Evolutionary conservation across 2,329 filamentous ascomycete species (phyloP).

Genomic region (Phyllosticta capitalensis): DNA sequence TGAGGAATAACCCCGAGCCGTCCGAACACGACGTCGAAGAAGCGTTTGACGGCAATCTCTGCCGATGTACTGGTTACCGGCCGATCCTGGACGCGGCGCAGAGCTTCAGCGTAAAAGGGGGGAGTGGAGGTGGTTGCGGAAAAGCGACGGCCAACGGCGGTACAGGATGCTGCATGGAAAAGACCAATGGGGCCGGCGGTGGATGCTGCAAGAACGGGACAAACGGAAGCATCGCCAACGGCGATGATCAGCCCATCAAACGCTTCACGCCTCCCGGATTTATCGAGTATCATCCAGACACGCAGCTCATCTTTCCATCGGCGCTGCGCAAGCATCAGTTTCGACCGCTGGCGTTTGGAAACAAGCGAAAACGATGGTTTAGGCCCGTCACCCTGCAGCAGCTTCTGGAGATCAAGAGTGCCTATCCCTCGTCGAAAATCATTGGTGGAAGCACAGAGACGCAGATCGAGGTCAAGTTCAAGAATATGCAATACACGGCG

Average conservation of each 20-base stretch:
- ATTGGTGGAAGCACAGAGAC: conserved; percentile 96
- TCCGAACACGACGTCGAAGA: conserved; percentile 82
- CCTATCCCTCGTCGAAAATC: conserved; percentile 78
- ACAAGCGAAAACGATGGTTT: conserved; percentile 91
- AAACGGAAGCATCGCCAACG: conserved; percentile 20
- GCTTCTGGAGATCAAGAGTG: conserved; percentile 81
- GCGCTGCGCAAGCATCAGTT: conserved; percentile 73
- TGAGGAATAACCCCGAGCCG: conserved; percentile 73
- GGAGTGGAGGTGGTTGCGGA: conserved; percentile 40
- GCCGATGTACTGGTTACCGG: conserved; percentile 88
- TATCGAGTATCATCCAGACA: conserved; percentile 88
- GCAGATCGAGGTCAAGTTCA: conserved; percentile 98
- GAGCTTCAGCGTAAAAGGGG: conserved; percentile 58
- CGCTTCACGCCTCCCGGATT: conserved; percentile 80
- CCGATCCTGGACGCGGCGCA: conserved; percentile 91
- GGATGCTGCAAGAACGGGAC: conserved; percentile 32
- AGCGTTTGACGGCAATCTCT: conserved; percentile 93
- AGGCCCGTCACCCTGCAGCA: conserved; percentile 79
- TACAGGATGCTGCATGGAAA: conserved; percentile 63
- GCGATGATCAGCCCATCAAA: conserved; percentile 37
- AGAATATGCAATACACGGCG: conserved; percentile 78
- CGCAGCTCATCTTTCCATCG: conserved; percentile 90
- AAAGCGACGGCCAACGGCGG: conserved; percentile 50
- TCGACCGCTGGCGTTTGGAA: conserved; percentile 77
- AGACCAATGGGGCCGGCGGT: conserved; percentile 34